Base-by-base conservation (phyloP, 2,329 filamentous ascomycete species). In the Colletotrichum echinochloae region DNA sequence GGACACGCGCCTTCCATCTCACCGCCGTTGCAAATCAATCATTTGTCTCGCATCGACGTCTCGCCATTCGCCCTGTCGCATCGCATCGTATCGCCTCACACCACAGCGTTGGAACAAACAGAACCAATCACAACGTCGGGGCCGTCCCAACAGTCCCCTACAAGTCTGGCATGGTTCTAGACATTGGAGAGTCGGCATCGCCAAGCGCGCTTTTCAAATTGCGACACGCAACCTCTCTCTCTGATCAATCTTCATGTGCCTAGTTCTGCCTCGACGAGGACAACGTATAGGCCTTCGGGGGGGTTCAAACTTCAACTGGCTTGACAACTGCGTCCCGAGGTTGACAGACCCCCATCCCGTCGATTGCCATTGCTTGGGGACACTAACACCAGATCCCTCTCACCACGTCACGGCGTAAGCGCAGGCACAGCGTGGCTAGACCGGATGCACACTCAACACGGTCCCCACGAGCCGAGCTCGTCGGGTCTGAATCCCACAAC, bases 1-100 rank as follows among this genome's bases (percentile, higher is more conserved):
- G 48, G 46, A 33, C 66, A 52, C 56, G 48, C 66, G 51, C 28
- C n/a, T 52, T 12, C 12, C 18, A 60, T n/a, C 28, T 70, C 67
- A 67, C 67, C 67, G 64, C 67, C 65, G 57, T 70, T 70, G 49
- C 37, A 37, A n/a, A 57, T 67, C 49, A 59, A n/a, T n/a, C n/a
- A n/a, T n/a, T 35, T 70, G 67, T 70, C 67, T 70, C 48, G 23
- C 26, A 67, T 37, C 26, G 12, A 26, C 20, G 41, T 44, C 8
- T 23, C 16, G 16, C 23, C 18, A 70, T 28, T 70, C n/a, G 67
- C 23, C 57, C 41, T 28, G 16, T 30, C 35, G 44, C 56, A 67
- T 67, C 23, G 49, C 56, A 61, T 56, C 33, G 54, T 48, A 39
- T 57, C 20, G 26, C 28, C 56, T 2, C 57, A 11, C 33, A 23